Base-by-base conservation (phyloP, 345 rosid species). In the Ailanthus altissimus region DNA sequence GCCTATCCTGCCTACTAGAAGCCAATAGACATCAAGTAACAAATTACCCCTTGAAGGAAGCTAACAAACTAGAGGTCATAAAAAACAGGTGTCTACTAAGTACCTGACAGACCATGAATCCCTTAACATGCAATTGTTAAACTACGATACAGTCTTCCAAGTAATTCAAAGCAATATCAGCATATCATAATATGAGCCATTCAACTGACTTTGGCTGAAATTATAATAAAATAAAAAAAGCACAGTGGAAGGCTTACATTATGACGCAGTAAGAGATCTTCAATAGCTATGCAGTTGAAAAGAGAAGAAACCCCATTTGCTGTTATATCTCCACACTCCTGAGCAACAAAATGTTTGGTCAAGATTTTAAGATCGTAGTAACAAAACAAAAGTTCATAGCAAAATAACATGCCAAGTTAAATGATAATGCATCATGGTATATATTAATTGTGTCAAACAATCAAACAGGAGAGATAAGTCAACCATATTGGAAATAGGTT, bases 281-380 rank as follows among this genome's bases (percentile, higher is more conserved):
- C 97, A 14, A 93, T 90, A 67, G 97, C 93, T 69, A 58, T 61
- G 81, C 94, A 90, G 49, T 84, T 69, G 70, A 83, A 86, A 68
- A 93, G 88, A 83, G 90, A 88, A 78, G 85, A 67, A 59, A 88
- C 78, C 23, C 91, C 97, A 60, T 81, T 70, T 69, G 74, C 83
- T 5, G 95, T 93, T 63, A 87, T 82, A 77, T 75, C 82, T 77
- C 98, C 94, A 72, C 95, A 92, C 49, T 90, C 97, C 93, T 93
- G 66, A 45, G 59, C 25, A 15, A 83, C 78, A 78, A 69, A 51
- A 15, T 9, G 38, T 16, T 32, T 8, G 23, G 23, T 70, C 20
- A 5, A 36, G 45, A 4, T 70, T 53, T 23, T 14, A 70, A 9
- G 13, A 14, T 32, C 12, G 25, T 12, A 28, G 46, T 51, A 50